Evolutionary conservation across 176 grass and related monocot genomes (phyloP).

Genomic region (Eremochloa ophiuroides): DNA sequence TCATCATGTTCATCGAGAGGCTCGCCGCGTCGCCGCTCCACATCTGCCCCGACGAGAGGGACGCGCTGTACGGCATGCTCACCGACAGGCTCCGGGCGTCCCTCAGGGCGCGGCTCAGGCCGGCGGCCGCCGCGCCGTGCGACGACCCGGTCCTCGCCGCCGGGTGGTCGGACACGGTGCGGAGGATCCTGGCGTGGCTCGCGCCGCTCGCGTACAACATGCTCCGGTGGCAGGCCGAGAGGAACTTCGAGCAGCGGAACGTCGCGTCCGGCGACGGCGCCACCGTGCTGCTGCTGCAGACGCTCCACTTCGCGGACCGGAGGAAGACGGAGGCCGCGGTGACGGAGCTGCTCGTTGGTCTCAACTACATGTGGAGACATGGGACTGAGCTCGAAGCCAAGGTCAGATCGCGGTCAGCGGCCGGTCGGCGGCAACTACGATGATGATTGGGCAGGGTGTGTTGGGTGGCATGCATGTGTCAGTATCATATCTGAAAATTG

Average conservation of each 20-base stretch:
- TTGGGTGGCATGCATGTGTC: slow-evolving; percentile 8
- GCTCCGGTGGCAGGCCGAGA: slow-evolving; percentile 67
- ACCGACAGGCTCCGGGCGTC: slow-evolving; percentile 41
- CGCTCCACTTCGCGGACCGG: slow-evolving; percentile 68
- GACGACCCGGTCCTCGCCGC: slow-evolving; percentile 47
- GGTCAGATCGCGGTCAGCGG: slow-evolving; percentile 15
- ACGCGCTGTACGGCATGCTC: slow-evolving; percentile 66
- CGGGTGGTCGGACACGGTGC: slow-evolving; percentile 56
- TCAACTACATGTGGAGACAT: slow-evolving; percentile 67
- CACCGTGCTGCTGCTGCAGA: slow-evolving; percentile 68
- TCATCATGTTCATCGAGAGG: slow-evolving; percentile 60
- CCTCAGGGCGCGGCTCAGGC: slow-evolving; percentile 43
- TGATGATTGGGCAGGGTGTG: neutral
- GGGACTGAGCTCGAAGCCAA: slow-evolving; percentile 38
- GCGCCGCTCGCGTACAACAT: slow-evolving; percentile 80
- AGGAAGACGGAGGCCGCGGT: slow-evolving; percentile 63
- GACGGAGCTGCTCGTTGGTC: slow-evolving; percentile 61
- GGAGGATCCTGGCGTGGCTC: slow-evolving; percentile 63
- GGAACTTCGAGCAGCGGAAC: slow-evolving; percentile 56
- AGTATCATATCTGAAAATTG: neutral
- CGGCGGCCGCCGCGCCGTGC: neutral
- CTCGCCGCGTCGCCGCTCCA: slow-evolving; percentile 40
- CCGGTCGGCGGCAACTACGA: neutral
- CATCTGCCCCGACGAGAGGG: slow-evolving; percentile 56
- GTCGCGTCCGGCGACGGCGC: neutral